A percentile compares a stretch with the other conserved stretches of the same genome.
Evolutionary conservation across 495 filamentous ascomycete species (phyloP).

Genomic region (Hypoxylon subgilvum): DNA sequence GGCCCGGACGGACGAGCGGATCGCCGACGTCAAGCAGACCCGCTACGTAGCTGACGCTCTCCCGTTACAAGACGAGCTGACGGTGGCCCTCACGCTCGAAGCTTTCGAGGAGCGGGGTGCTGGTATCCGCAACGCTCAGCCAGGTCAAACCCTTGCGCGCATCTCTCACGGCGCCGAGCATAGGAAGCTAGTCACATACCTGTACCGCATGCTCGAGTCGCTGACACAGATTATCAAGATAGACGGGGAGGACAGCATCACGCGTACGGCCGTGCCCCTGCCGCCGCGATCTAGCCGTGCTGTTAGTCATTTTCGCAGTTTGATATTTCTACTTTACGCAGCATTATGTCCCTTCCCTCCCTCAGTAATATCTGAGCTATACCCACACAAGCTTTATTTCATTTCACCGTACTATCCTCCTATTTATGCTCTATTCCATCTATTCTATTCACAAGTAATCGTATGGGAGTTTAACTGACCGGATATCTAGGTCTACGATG

Average conservation of each 20-base stretch:
- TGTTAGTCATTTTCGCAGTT: not conserved
- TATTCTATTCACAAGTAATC: not conserved
- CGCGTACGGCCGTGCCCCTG: slow-evolving; percentile 45
- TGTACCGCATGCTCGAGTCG: slow-evolving; percentile 51
- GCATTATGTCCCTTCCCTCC: not conserved
- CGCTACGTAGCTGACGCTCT: slow-evolving; percentile 31
- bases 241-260: slow-evolving; percentile 33
- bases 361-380: not conserved
- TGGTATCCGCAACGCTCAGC: slow-evolving; percentile 36
- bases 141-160: slow-evolving; percentile 43
- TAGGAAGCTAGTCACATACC: slow-evolving; percentile 42
- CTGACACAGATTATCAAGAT: slow-evolving; percentile 49
- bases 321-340: not conserved
- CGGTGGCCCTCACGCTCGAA: slow-evolving; percentile 47
- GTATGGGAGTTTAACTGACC: not conserved
- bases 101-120: slow-evolving; percentile 53
- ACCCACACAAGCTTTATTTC: no score
- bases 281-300: slow-evolving; percentile 14
- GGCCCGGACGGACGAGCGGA: slow-evolving; percentile 45
- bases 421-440: no score
- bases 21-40: slow-evolving; percentile 43
- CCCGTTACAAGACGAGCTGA: slow-evolving; percentile 42
- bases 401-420: no score
- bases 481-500: slow-evolving; percentile 28
- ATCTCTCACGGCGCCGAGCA: slow-evolving; percentile 45